Conservation (phyloP, 768 basidiomycete species). For the Infundibulicybe gibba region DNA sequence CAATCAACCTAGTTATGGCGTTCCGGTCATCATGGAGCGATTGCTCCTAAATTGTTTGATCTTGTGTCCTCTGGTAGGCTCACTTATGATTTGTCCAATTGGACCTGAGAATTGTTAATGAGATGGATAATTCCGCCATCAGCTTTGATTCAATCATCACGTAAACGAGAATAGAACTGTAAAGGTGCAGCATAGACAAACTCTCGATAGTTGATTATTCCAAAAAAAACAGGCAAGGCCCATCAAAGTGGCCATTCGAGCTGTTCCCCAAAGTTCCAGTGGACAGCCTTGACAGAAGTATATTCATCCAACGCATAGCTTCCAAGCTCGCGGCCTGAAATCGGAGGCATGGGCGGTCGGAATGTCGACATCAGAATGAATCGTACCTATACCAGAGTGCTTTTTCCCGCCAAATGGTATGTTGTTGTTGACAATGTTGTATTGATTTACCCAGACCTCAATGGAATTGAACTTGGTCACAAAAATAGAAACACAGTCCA, state of each 20-base stretch:
- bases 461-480: constrained; percentile 1
- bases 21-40: too few relatives aligned
- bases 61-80: too few relatives aligned
- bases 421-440: constrained; percentile 79
- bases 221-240: too few relatives aligned
- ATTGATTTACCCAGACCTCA: constrained; percentile 92
- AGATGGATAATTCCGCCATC: too few relatives aligned
- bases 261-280: constrained; percentile 86
- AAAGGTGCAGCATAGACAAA: too few relatives aligned
- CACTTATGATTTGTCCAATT: too few relatives aligned
- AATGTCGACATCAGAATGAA: not conserved
- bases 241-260: constrained; percentile 72
- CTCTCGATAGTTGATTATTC: too few relatives aligned
- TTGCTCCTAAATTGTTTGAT: too few relatives aligned
- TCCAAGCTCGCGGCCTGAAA: constrained; percentile 80
- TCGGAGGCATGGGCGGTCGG: constrained; percentile 4
- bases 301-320: constrained; percentile 84
- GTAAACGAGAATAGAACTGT: too few relatives aligned
- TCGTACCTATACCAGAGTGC: constrained; percentile 77
- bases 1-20: too few relatives aligned
- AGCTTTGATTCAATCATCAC: too few relatives aligned
- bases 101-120: too few relatives aligned
- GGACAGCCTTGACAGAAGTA: constrained; percentile 76
- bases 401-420: constrained; percentile 97
- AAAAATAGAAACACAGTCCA: constrained; percentile 9